Base-by-base conservation (phyloP, 495 filamentous ascomycete species). In the Sordaria brevicollis region DNA sequence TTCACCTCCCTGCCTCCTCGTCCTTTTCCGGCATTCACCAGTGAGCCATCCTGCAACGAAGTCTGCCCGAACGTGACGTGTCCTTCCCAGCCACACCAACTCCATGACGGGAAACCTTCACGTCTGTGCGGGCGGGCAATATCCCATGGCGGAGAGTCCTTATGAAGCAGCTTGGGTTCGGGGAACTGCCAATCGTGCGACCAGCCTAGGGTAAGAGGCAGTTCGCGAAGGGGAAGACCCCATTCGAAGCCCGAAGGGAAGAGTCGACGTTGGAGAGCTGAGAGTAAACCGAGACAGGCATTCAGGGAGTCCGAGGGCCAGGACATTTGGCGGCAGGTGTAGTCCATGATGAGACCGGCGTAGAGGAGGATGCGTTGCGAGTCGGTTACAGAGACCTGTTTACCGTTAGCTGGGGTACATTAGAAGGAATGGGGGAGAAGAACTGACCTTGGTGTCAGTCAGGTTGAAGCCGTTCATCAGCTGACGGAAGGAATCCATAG, bases 21-120 rank as follows among this genome's bases (percentile, higher is more conserved):
- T 1, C 11, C 11, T 1, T 11, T 57, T 3, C 49, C 21, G 11
- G 25, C 49, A 15, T 5, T 8, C 49, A 57, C 21, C 6, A 57
- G 49, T 6, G 49, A 57, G 1, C 49, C 49, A 29, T 57, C 49
- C 4, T 31, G 49, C 11, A 57, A 17, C 6, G 49, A 57, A 6
- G 49, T 57, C 49, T 57, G 49, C 0, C 11, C 49, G 21, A 57
- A 57, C 1, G 49, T 57, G 0, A 70, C 68, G 2, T 39, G 35
- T 0, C 72, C 74, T 17, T 69, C 49, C 74, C 74, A 74, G 1
- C 74, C 74, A 10, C 57, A 68, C 68, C 71, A 75, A 4, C 37
- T 21, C 74, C 72, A 75, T 4, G 67, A 70, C 4, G 72, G 70
- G 19, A 75, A 75, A 0, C 2, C 39, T 8, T 35, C 9, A 11